phyloP scores from a whole-genome alignment of 2,329 filamentous ascomycete genomes.

The Scortechinia acanthostroma region DNA sequence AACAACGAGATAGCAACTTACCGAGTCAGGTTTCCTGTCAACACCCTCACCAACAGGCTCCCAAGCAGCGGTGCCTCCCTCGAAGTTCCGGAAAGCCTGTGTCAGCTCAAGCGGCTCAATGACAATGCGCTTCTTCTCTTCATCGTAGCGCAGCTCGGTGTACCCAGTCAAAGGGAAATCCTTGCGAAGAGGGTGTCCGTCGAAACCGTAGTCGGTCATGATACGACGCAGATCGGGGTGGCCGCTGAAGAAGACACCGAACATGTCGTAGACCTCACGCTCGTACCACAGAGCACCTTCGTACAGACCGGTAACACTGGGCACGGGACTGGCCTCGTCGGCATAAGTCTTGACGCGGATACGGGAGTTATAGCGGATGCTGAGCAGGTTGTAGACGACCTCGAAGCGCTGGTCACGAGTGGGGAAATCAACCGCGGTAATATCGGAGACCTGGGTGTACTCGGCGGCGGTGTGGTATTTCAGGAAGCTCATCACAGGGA shows the following conservation, averaged over 20 bases:
- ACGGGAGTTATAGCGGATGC: slow-evolving; percentile 89
- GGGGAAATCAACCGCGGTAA: slow-evolving; percentile 92
- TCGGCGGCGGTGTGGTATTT: slow-evolving; percentile 97
- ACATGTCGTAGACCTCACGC: slow-evolving; percentile 93
- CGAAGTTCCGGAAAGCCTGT: slow-evolving; percentile 97
- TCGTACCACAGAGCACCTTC: slow-evolving; percentile 99
- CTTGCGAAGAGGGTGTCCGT: slow-evolving; percentile 93
- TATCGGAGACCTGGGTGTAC: slow-evolving; percentile 85
- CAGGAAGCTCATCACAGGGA: slow-evolving; percentile 88
- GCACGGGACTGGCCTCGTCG: slow-evolving; percentile 88
- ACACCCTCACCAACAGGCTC: slow-evolving; percentile 62
- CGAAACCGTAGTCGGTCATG: slow-evolving; percentile 99
- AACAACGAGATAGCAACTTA: background rate
- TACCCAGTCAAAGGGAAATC: slow-evolving; percentile 97
- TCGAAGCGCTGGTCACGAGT: slow-evolving; percentile 94
- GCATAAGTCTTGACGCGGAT: slow-evolving; percentile 98
- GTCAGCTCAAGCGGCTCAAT: slow-evolving; percentile 96
- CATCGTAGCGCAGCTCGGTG: slow-evolving; percentile 94
- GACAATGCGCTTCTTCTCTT: slow-evolving; percentile 99
- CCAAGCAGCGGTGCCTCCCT: slow-evolving; percentile 72
- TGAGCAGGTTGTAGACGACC: slow-evolving; percentile 94
- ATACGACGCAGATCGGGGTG: slow-evolving; percentile 94
- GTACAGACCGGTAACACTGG: slow-evolving; percentile 77
- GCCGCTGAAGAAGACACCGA: slow-evolving; percentile 90
- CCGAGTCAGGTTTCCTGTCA: slow-evolving; percentile 67